These are phyloP conservation scores for Cetraspora pellucida DNA, from an alignment of 192 early-diverging fungal genomes.

Conservation along the genomic window DNA sequence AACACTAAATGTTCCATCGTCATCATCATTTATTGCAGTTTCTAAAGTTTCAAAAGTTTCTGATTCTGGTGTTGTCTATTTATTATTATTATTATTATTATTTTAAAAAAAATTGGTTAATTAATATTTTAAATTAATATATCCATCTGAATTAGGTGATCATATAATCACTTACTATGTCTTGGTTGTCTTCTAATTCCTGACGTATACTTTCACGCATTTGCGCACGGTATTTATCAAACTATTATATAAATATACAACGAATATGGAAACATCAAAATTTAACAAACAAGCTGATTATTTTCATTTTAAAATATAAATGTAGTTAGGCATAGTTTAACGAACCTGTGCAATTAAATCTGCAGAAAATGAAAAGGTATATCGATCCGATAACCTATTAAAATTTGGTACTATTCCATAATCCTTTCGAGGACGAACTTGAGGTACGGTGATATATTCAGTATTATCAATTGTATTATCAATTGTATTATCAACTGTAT, in stretches of 20 bases:
- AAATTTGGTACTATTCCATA: not conserved
- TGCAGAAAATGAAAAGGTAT: constrained; percentile 10
- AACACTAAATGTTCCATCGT: not conserved
- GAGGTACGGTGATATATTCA: not conserved
- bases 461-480: not conserved
- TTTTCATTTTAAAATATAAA: no score
- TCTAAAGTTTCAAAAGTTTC: not conserved
- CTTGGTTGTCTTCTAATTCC: not conserved
- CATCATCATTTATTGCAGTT: not conserved
- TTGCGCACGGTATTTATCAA: constrained; percentile 13
- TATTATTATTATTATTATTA: not conserved
- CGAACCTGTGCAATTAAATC: constrained; percentile 14
- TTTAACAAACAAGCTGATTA: no score
- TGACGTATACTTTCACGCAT: constrained; percentile 11
- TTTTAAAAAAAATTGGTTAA: not conserved
- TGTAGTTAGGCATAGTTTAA: no score
- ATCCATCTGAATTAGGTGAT: no score
- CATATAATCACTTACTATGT: not conserved
- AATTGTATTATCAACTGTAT: no score
- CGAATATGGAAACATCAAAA: not conserved
- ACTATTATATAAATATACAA: not conserved
- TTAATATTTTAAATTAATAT: not conserved
- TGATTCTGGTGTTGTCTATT: not conserved
- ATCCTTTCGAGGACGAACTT: not conserved
- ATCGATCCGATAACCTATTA: constrained; percentile 2